Conservation (phyloP, 345 rosid species). For the Litchi chinensis region DNA sequence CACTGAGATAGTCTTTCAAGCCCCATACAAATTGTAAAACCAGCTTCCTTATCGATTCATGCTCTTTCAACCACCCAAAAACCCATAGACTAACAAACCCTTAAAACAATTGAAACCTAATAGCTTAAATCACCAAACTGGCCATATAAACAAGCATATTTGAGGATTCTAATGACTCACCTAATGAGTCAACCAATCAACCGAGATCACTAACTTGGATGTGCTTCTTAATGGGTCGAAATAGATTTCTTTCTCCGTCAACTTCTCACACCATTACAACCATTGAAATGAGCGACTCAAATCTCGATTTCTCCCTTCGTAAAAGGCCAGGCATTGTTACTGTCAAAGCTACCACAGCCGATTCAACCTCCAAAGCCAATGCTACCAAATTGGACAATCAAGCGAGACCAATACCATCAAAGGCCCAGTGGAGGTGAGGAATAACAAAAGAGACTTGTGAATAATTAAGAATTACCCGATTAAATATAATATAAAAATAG, state of each 20-base stretch:
- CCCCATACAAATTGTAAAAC: constrained; percentile 62
- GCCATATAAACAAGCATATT: constrained; percentile 45
- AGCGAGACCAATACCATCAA: constrained; percentile 10
- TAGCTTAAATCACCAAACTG: constrained; percentile 60
- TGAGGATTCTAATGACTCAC: constrained; percentile 24
- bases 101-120: constrained; percentile 54
- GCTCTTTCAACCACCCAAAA: constrained; percentile 49
- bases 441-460: background rate
- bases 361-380: background rate
- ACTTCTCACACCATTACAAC: constrained; percentile 8
- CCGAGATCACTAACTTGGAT: constrained; percentile 1
- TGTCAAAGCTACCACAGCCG: background rate
- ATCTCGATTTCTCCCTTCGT: constrained; percentile 47
- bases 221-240: background rate
- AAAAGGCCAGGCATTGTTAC: constrained; percentile 36
- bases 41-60: constrained; percentile 40
- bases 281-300: constrained; percentile 23
- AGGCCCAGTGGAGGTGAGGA: constrained; percentile 22
- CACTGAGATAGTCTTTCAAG: background rate
- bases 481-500: too few species aligned
- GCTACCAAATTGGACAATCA: constrained; percentile 12
- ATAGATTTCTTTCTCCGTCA: too few species aligned
- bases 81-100: constrained; percentile 35
- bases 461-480: too few species aligned
- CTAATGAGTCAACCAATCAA: background rate